A percentile compares a stretch with the other conserved stretches of the same genome.
Evolutionary conservation across 2,329 filamentous ascomycete species (phyloP).

Genomic region (Beauveria sp.): DNA sequence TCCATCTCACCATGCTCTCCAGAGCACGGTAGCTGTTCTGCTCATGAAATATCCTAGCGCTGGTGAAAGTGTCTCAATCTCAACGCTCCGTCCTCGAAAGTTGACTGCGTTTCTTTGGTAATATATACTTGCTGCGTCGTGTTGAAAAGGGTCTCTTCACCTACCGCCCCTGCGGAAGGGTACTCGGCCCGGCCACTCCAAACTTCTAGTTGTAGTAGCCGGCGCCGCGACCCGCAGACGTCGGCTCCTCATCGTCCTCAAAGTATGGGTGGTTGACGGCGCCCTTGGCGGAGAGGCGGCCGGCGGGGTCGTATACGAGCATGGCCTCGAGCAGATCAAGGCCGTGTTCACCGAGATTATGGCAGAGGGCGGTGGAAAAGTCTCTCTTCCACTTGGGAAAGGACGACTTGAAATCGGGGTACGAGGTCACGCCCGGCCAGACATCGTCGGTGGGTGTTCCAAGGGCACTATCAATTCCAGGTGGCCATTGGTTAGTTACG

Average conservation of each 20-base stretch:
- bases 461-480: conserved; percentile 46
- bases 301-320: conserved; percentile 80
- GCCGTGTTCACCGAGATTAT: conserved; percentile 63
- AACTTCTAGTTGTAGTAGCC: conserved; percentile 30
- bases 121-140: neutral
- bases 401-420: conserved; percentile 85
- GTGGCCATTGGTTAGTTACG: neutral
- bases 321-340: conserved; percentile 61
- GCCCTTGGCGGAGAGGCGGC: conserved; percentile 82
- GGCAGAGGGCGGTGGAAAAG: conserved; percentile 56
- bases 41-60: neutral
- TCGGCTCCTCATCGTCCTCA: conserved; percentile 26
- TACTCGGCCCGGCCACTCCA: conserved; percentile 6
- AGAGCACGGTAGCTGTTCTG: neutral
- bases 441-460: conserved; percentile 74
- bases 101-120: neutral
- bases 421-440: conserved; percentile 90
- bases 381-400: conserved; percentile 88
- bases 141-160: neutral
- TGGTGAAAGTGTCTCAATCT: neutral
- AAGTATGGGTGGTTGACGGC: conserved; percentile 83
- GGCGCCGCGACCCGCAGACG: conserved; percentile 20
- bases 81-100: too few species aligned
- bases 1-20: neutral
- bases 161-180: neutral